A percentile compares a stretch with the other conserved stretches of the same genome.
Evolutionary conservation across 1,139 yeast genomes (phyloP).

Genomic region (Scheffersomyces parashehatae): DNA sequence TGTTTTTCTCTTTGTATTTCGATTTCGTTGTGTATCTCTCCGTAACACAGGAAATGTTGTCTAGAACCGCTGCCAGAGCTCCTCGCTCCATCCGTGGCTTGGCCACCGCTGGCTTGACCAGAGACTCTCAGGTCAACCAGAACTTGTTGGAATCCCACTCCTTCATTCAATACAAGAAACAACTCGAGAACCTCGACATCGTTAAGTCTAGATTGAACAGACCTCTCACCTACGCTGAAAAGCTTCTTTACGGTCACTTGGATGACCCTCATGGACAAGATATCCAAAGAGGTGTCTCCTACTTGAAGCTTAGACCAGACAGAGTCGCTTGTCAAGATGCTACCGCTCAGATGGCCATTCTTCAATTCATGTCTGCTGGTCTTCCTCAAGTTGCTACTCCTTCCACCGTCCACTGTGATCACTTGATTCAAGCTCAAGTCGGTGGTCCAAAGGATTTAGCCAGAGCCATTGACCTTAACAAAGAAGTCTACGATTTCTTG

Average conservation of each 20-base stretch:
- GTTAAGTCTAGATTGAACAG: slow-evolving; percentile 86
- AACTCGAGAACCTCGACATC: slow-evolving; percentile 80
- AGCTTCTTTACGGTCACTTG: slow-evolving; percentile 92
- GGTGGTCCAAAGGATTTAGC: slow-evolving; percentile 93
- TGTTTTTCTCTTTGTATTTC: slow-evolving; percentile 3
- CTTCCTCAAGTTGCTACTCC: slow-evolving; percentile 95
- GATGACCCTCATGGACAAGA: slow-evolving; percentile 96
- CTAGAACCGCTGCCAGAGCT: slow-evolving; percentile 35
- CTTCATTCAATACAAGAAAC: slow-evolving; percentile 75
- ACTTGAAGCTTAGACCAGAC: slow-evolving; percentile 96
- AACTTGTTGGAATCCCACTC: slow-evolving; percentile 87
- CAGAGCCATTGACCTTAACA: slow-evolving; percentile 90
- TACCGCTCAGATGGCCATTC: slow-evolving; percentile 98
- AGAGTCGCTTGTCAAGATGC: slow-evolving; percentile 99
- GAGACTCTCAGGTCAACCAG: slow-evolving; percentile 91
- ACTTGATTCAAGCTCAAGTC: slow-evolving; percentile 95
- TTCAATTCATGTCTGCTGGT: slow-evolving; percentile 98
- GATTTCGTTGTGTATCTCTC: slow-evolving; percentile 7
- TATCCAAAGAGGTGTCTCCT: slow-evolving; percentile 93
- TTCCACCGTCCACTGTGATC: slow-evolving; percentile 98
- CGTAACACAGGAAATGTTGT: slow-evolving; percentile 30
- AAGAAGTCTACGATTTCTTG: slow-evolving; percentile 96
- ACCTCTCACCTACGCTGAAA: slow-evolving; percentile 97
- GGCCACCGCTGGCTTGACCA: slow-evolving; percentile 75
- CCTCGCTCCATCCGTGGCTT: slow-evolving; percentile 60